Base-by-base conservation (phyloP, 1,284 basidiomycete species). In the Tilletiaria anomala region DNA sequence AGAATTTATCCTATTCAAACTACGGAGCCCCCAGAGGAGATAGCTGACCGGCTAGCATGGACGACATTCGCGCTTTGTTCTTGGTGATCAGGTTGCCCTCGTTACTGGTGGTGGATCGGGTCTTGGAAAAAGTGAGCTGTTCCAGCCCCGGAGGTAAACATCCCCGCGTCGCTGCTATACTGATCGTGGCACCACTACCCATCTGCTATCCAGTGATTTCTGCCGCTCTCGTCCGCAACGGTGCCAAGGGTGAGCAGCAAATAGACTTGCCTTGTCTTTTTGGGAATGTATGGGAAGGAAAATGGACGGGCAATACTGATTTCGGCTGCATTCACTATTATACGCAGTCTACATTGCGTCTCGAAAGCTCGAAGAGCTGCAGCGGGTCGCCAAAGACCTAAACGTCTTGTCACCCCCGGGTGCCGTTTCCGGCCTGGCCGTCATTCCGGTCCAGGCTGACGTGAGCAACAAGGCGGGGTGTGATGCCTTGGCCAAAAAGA, bases 291-390 rank as follows among this genome's bases (percentile, higher is more conserved):
- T 32, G 6, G 8, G 14, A n/a, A 35, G 33, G 12, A 35, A 18
- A 5, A 24, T n/a, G 35, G 12, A 4, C 14, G 4, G 14, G 24
- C 12, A 15, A 21, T 19, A 12, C n/a, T 22, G 35, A 14, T 10
- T 24, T 10, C n/a, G n/a, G n/a, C n/a, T n/a, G 10, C 6, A 33
- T 33, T 15, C 17, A 16, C 32, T 16, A 8, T 14, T 26, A 26
- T 26, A 26, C 24, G 24, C 23, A 44, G 80, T 84, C 20, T 83
- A 87, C 69, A 86, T 89, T 54, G 85, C 86, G 6, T 80, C 80
- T 3, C 73, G 83, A 37, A 86, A 86, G 48, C 37, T 64, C 12
- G 34, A 49, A 11, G 61, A 82, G 51, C 73, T 89, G 43, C 76
- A 82, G 67, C 75, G 80, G 71, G 64, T 63, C 5, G 55, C 61